Conservation (phyloP, 192 early-diverging fungal species). For the Podila verticillata region DNA sequence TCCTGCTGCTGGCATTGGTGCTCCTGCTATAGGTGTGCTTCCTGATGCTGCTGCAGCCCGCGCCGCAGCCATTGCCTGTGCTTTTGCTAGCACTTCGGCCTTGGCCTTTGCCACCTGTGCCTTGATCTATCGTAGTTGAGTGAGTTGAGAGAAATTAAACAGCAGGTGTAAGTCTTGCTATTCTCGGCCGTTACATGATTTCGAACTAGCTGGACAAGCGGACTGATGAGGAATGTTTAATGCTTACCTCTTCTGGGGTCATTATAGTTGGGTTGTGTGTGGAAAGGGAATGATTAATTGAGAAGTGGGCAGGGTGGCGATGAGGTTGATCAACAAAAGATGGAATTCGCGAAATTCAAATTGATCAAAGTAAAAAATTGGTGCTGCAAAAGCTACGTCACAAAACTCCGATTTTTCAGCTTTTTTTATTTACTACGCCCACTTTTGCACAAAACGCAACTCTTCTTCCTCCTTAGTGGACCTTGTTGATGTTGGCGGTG, state of each 20-base stretch:
- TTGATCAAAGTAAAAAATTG: too few species aligned
- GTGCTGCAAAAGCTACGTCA: too few species aligned
- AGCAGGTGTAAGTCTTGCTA: neutral
- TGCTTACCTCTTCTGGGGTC: constrained; percentile 29
- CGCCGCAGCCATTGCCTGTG: constrained; percentile 7
- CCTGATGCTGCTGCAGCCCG: constrained; percentile 2
- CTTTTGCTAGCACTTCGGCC: constrained; percentile 37
- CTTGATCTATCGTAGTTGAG: constrained; percentile 42
- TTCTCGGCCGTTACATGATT: neutral
- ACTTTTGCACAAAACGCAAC: too few species aligned
- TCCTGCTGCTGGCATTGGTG: neutral
- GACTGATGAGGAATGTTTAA: neutral
- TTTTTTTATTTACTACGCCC: too few species aligned
- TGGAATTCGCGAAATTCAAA: too few species aligned
- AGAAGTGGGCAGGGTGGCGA: neutral
- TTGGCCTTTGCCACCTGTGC: constrained; percentile 56
- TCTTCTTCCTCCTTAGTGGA: constrained; percentile 35
- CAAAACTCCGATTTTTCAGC: too few species aligned
- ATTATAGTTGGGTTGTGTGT: neutral
- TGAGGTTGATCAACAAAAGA: too few species aligned
- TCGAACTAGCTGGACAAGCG: neutral
- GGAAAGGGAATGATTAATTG: neutral
- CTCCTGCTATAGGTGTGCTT: neutral
- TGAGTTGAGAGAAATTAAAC: neutral
- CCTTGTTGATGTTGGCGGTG: constrained; percentile 66